These are phyloP conservation scores for Tolypocladium cylindrosporum DNA, from an alignment of 2,329 filamentous ascomycete species.

Conservation along the genomic window DNA sequence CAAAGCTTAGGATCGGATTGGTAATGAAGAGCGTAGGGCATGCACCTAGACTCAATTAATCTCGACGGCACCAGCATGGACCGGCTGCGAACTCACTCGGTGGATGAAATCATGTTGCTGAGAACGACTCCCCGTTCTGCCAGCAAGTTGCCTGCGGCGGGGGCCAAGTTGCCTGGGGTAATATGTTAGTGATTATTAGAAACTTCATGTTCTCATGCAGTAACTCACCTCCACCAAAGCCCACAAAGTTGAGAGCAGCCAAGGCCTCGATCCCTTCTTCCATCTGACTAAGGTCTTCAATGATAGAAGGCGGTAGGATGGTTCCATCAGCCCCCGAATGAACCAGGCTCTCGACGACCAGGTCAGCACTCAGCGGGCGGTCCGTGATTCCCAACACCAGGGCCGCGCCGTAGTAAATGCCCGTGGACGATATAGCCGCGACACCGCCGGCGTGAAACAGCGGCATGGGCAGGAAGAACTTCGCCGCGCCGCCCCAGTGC, in stretches of 20 bases:
- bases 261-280: slow-evolving; percentile 19
- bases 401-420: slow-evolving; percentile 18
- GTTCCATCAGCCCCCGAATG: slow-evolving; percentile 16
- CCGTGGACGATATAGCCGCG: slow-evolving; percentile 6
- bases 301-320: slow-evolving; percentile 26
- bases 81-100: slow-evolving; percentile 22
- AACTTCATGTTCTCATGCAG: background rate
- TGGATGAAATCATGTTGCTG: slow-evolving; percentile 28
- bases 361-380: slow-evolving; percentile 22
- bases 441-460: slow-evolving; percentile 28
- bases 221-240: slow-evolving; percentile 26
- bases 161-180: slow-evolving; percentile 23
- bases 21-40: slow-evolving; percentile 22
- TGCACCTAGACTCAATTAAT: slow-evolving; percentile 14
- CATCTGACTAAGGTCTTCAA: slow-evolving; percentile 31
- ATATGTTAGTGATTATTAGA: background rate
- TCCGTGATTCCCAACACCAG: slow-evolving; percentile 19
- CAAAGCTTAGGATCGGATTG: slow-evolving; percentile 24
- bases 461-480: slow-evolving; percentile 18
- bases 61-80: no score
- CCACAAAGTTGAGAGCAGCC: slow-evolving; percentile 20
- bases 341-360: slow-evolving; percentile 19
- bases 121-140: slow-evolving; percentile 22
- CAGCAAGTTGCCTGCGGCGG: slow-evolving; percentile 26
- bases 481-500: background rate